These are phyloP conservation scores for Wickerhamiella azyma DNA, from an alignment of 805 yeast genomes.

Conservation along the genomic window DNA sequence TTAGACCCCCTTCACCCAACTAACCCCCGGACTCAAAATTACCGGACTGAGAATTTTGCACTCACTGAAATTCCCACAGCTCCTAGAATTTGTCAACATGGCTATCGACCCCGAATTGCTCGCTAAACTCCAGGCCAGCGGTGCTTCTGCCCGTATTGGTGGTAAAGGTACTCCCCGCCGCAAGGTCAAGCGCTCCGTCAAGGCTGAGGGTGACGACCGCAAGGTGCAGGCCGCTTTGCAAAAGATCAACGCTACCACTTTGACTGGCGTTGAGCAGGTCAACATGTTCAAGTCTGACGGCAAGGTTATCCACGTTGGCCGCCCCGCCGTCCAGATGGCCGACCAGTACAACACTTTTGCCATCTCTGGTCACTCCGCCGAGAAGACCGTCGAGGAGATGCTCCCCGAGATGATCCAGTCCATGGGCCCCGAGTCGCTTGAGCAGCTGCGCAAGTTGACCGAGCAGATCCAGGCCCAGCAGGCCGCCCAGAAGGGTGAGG, in stretches of 20 bases:
- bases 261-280: constrained; percentile 89
- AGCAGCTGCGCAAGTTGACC: constrained; percentile 77
- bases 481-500: constrained; percentile 33
- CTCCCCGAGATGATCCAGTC: constrained; percentile 90
- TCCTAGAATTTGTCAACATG: neutral
- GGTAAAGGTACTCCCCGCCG: constrained; percentile 68
- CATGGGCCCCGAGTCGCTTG: constrained; percentile 90
- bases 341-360: constrained; percentile 83
- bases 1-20: too few species aligned
- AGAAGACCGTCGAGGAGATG: constrained; percentile 81
- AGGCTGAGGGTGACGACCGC: constrained; percentile 59
- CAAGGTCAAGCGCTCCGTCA: constrained; percentile 61
- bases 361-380: constrained; percentile 89
- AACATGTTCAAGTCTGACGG: constrained; percentile 97
- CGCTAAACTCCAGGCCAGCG: constrained; percentile 68
- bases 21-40: constrained; percentile 2
- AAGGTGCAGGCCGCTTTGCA: constrained; percentile 79
- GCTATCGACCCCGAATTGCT: constrained; percentile 73
- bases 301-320: constrained; percentile 86
- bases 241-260: constrained; percentile 77
- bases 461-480: constrained; percentile 61
- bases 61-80: constrained; percentile 2
- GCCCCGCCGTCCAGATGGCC: constrained; percentile 92
- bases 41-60: constrained; percentile 6
- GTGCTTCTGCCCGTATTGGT: constrained; percentile 49